Conservation (phyloP, 2,329 filamentous ascomycete species). For the Penicillium vulpinum region DNA sequence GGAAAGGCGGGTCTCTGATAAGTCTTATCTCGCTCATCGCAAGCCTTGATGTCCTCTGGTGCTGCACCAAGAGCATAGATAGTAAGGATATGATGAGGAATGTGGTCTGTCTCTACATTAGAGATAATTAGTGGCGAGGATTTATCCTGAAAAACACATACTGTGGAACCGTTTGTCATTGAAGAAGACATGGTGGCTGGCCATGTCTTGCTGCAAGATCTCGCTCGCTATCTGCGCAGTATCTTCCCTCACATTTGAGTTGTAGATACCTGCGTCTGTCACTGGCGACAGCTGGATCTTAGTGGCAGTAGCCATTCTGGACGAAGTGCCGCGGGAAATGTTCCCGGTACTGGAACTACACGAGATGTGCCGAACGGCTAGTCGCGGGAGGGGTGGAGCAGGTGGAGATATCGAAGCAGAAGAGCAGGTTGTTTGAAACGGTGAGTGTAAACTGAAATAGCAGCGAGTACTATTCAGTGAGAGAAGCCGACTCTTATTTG, state of each 20-base stretch:
- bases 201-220: constrained; percentile 74
- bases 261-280: constrained; percentile 49
- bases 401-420: background rate
- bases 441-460: background rate
- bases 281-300: constrained; percentile 47
- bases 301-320: constrained; percentile 52
- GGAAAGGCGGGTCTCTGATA: constrained; percentile 64
- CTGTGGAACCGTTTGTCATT: constrained; percentile 73
- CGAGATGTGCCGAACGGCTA: background rate
- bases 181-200: constrained; percentile 75
- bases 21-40: constrained; percentile 63
- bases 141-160: constrained; percentile 17
- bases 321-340: background rate
- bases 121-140: background rate
- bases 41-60: constrained; percentile 58
- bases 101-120: constrained; percentile 60
- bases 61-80: constrained; percentile 74
- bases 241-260: constrained; percentile 52
- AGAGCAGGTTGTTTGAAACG: background rate
- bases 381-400: background rate
- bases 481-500: background rate
- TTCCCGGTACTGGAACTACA: background rate
- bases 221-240: constrained; percentile 64
- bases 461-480: background rate
- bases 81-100: constrained; percentile 73